phyloP scores from a whole-genome alignment of 352 stramenopile species.

The Phytopythium ostracodes region DNA sequence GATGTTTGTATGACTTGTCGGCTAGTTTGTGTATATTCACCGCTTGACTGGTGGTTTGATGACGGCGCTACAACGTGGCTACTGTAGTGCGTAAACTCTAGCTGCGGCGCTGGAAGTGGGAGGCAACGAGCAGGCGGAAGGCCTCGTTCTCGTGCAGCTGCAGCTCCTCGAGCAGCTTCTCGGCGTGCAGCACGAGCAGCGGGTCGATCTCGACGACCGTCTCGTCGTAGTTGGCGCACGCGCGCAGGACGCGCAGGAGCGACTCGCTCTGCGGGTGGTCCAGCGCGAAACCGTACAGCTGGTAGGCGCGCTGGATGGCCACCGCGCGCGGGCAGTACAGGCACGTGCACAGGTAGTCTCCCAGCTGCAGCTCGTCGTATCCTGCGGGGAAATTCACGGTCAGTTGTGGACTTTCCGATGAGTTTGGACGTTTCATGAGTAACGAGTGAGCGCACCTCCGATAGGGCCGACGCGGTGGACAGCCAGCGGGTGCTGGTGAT shows the following conservation, averaged over 20 bases:
- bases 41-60: neutral
- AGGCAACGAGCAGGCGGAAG: constrained; percentile 50
- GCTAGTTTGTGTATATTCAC: neutral
- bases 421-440: no score
- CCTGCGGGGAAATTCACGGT: constrained; percentile 2
- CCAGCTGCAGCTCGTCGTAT: constrained; percentile 11
- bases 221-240: constrained; percentile 69
- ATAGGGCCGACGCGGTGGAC: neutral
- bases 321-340: constrained; percentile 52
- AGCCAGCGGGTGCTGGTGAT: constrained; percentile 5
- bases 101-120: constrained; percentile 23
- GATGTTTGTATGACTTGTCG: no score
- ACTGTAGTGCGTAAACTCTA: neutral
- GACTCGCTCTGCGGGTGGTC: constrained; percentile 25
- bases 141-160: constrained; percentile 45
- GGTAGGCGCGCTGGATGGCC: constrained; percentile 40
- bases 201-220: constrained; percentile 38
- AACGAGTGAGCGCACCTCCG: neutral
- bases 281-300: constrained; percentile 33
- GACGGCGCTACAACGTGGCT: neutral
- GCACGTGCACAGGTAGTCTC: constrained; percentile 65
- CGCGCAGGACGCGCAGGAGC: constrained; percentile 52
- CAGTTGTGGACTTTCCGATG: no score
- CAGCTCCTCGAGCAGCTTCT: constrained; percentile 45
- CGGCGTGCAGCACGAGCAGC: constrained; percentile 36